These are phyloP conservation scores for Starmerella davenportii DNA, from an alignment of 805 yeast species.

Conservation along the genomic window DNA sequence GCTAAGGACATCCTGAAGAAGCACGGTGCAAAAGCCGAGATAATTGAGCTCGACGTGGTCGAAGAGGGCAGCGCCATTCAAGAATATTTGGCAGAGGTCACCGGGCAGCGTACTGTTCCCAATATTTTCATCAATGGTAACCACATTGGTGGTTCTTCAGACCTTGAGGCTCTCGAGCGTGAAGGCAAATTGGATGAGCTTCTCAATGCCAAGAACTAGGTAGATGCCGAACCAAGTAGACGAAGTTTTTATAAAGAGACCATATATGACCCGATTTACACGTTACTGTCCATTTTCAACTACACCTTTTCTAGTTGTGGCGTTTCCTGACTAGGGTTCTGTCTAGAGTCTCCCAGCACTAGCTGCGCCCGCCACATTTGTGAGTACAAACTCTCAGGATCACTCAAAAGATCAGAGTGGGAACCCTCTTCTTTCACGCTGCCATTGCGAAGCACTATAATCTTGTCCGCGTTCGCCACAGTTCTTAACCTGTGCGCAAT, in stretches of 20 bases:
- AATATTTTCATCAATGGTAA: conserved; percentile 76
- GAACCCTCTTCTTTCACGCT: conserved; percentile 74
- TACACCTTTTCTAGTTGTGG: no score
- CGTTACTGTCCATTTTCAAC: neutral
- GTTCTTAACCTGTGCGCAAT: conserved; percentile 91
- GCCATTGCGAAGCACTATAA: conserved; percentile 70
- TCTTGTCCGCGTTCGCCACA: conserved; percentile 82
- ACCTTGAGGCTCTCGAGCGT: conserved; percentile 53
- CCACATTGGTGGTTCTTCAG: conserved; percentile 92
- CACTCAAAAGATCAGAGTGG: conserved; percentile 42
- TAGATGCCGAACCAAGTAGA: no score
- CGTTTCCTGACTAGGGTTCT: no score
- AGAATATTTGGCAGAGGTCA: conserved; percentile 52
- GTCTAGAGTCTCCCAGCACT: conserved; percentile 36
- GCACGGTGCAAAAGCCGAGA: conserved; percentile 23
- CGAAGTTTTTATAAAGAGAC: neutral
- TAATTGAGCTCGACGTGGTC: conserved; percentile 20
- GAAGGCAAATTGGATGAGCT: conserved; percentile 37
- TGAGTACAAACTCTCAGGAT: conserved; percentile 45
- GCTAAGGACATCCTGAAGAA: conserved; percentile 31
- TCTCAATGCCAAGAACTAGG: conserved; percentile 9
- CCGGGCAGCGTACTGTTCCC: conserved; percentile 90
- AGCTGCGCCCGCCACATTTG: conserved; percentile 90
- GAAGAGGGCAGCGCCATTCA: conserved; percentile 72
- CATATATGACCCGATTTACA: neutral